Percentiles rank a stretch among this genome's conserved stretches.
These are phyloP conservation scores for Paecilomyces sp. DNA, from an alignment of 2,329 filamentous ascomycete species.

Conservation along the genomic window DNA sequence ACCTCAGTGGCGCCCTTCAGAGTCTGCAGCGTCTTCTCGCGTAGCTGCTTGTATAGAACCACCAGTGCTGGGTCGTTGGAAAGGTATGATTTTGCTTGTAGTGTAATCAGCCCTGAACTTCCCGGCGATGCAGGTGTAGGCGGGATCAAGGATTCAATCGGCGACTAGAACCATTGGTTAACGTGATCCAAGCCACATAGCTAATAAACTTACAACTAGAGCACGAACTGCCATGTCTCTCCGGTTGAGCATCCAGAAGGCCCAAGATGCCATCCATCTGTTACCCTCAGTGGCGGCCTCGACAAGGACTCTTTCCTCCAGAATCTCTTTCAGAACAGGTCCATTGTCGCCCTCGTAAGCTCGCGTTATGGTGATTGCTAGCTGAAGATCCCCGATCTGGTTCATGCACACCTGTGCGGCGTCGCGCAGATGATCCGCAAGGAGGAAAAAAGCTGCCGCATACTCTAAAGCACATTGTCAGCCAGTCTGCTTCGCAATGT, in stretches of 20 bases:
- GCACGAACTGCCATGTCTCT: slow-evolving; percentile 78
- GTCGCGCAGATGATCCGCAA: slow-evolving; percentile 77
- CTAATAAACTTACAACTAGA: slow-evolving; percentile 58
- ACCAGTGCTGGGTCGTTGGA: slow-evolving; percentile 87
- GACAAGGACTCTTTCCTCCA: slow-evolving; percentile 72
- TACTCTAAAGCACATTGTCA: slow-evolving; percentile 55
- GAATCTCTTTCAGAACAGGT: slow-evolving; percentile 62
- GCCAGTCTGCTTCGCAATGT: neutral
- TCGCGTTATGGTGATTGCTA: slow-evolving; percentile 80
- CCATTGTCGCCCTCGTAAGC: slow-evolving; percentile 84
- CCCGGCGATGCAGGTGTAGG: slow-evolving; percentile 46
- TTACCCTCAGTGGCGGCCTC: slow-evolving; percentile 76
- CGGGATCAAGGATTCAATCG: slow-evolving; percentile 63
- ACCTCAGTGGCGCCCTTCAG: slow-evolving; percentile 78
- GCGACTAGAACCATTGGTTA: slow-evolving; percentile 49
- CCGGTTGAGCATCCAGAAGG: slow-evolving; percentile 81
- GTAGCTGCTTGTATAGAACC: slow-evolving; percentile 77
- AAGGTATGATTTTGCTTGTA: slow-evolving; percentile 71
- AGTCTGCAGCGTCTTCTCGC: slow-evolving; percentile 74
- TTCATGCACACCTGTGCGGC: slow-evolving; percentile 81
- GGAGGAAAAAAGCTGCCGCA: slow-evolving; percentile 88
- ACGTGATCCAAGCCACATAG: slow-evolving; percentile 1
- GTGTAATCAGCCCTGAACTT: slow-evolving; percentile 49
- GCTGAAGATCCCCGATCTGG: slow-evolving; percentile 79
- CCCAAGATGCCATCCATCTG: slow-evolving; percentile 91